Base-by-base conservation (phyloP, 116 monocot species). In the Posidonia oceanica region DNA sequence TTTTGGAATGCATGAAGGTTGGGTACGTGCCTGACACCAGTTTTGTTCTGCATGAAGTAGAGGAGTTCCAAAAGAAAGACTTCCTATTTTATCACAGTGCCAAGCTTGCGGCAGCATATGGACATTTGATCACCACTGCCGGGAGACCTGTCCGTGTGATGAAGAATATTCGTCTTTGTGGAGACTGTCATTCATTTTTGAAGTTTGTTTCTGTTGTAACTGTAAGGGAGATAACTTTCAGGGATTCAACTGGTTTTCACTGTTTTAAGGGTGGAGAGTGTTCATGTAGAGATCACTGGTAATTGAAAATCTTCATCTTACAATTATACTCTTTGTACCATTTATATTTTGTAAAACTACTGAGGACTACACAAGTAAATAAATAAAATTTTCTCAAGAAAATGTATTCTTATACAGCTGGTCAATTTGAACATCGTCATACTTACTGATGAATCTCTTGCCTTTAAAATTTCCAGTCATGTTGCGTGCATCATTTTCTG, bases 31-130 rank as follows among this genome's bases (percentile, higher is more conserved):
- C 93, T 0, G 88, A 99, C 52, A 93, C 90, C 14, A 84, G 83
- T 56, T 93, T 86, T 61, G 98, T 99, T 69, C 81, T 99, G n/a
- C 98, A 98, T 52, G 98, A 98, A 54, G 98, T 83, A 36, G 98
- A 93, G 64, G 98, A 98, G 59, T 84, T 84, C 67, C 98, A 98
- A 74, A 98, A 98, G 80, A 90, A 71, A 42, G 74, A 93, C 40
- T 98, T 98, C 72, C 72, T 98, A 38, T 85, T 82, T 75, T 90
- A 87, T 72, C 98, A 99, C 76, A 93, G 93, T 48, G 93, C 84
- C 14, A 99, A 93, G 73, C 79, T 93, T 16, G 98, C 93, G 3
- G 75, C 67, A 12, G 71, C 80, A 12, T 87, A 84, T 72, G 93
- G 93, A 22, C 67, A 86, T 72, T 52, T 99, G 22, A 77, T 76